Evolutionary conservation across 768 basidiomycete genomes (phyloP).

Genomic region (Chalciporus piperatus): DNA sequence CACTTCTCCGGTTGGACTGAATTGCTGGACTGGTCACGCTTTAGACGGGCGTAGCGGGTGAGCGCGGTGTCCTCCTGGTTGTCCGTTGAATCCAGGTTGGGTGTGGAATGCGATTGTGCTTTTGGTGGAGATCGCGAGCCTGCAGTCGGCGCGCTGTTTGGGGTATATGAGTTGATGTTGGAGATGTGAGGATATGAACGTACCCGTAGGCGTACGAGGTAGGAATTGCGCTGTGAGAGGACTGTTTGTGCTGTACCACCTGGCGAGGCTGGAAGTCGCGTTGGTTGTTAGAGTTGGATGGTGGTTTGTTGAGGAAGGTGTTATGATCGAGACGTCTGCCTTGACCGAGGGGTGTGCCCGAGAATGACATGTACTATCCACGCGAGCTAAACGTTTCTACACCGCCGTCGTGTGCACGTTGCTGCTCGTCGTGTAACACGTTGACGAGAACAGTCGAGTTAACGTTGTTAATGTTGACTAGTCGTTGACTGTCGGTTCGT

Average conservation of each 20-base stretch:
- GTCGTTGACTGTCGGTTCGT: background rate
- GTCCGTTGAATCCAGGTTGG: slow-evolving; percentile 41
- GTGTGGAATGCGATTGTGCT: slow-evolving; percentile 31
- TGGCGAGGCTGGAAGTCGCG: slow-evolving; percentile 26
- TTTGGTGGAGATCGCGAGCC: slow-evolving; percentile 61
- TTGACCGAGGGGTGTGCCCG: slow-evolving; percentile 79
- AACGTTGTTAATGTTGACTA: no score
- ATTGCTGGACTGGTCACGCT: slow-evolving; percentile 38
- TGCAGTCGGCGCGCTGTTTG: slow-evolving; percentile 51
- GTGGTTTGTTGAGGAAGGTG: slow-evolving; percentile 66
- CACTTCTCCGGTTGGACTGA: slow-evolving; percentile 60
- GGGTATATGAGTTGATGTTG: slow-evolving; percentile 16
- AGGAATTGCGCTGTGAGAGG: slow-evolving; percentile 43
- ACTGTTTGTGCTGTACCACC: slow-evolving; percentile 27
- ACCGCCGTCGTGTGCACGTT: slow-evolving; percentile 6
- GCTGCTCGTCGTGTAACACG: slow-evolving; percentile 14
- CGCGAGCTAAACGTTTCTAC: slow-evolving; percentile 10
- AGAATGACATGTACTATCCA: slow-evolving; percentile 72
- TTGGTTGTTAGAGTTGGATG: slow-evolving; percentile 32
- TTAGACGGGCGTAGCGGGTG: slow-evolving; percentile 46
- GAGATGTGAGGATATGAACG: slow-evolving; percentile 18
- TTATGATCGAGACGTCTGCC: slow-evolving; percentile 82
- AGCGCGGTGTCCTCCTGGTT: slow-evolving; percentile 45
- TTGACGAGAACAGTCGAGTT: slow-evolving; percentile 4
- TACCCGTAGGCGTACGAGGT: slow-evolving; percentile 74